Evolutionary conservation across 441 rosid species (phyloP), one percentile per base, ranked within the genome.

Genomic region (Corymbia citriodora): DNA sequence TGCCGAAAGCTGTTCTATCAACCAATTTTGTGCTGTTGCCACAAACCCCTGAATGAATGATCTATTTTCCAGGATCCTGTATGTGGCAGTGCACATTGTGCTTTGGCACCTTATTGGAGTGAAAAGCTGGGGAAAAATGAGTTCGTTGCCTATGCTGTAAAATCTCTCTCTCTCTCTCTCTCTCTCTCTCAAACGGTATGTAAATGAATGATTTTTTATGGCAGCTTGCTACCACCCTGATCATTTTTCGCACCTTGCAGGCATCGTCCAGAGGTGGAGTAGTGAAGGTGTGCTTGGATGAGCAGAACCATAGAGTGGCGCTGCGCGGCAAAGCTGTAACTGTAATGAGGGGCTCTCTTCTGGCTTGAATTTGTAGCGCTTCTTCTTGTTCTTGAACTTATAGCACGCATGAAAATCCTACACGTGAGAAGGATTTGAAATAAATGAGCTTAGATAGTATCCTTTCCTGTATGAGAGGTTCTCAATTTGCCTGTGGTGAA

Each of bases 211-310:
- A 33, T 33, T 33, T 33, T 33, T 6, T 5, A 36, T 89, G 40
- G 65, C 4, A 33, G 33, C 33, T 33, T 33, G 33, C 33, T 33
- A 33, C 33, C 33, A 33, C 33, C 29, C 89, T 52, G 57, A 23
- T 48, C 93, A 97, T 59, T 59, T 33, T 59, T 25, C 65, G 25
- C 65, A 23, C 25, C 86, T 48, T 48, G 31, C 87, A 83, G 97
- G 99, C 99, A 87, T 97, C 99, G 7, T 91, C 88, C 16, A 94
- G 99, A 89, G 91, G 96, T 90, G 99, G 99, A 89, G 92, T 90
- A 40, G 31, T 97, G 85, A 89, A 90, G 48, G 85, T 97, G 91
- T 95, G 93, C 63, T 17, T 94, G 27, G 96, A 96, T 29, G 93
- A 94, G 92, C 91, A 92, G 90, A 93, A 87, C n/a, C 92, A 94